Evolutionary conservation across 768 basidiomycete genomes (phyloP).

Genomic region (Tricholoma flavovirens): DNA sequence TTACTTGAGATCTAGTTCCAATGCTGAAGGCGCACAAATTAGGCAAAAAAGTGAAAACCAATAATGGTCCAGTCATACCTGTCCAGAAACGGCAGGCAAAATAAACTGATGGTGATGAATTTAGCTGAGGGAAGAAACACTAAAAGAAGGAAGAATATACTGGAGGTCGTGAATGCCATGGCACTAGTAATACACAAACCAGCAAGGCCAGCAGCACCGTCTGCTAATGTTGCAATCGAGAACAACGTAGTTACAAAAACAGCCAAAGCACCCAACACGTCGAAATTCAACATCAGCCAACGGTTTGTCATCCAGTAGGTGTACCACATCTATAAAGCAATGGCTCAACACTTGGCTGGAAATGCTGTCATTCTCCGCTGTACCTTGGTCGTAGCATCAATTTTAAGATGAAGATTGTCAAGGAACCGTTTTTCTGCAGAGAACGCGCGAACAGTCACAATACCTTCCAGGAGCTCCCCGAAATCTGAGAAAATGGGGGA

Average conservation of each 20-base stretch:
- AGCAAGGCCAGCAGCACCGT: constrained; percentile 57
- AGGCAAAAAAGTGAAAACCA: neutral
- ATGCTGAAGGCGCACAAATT: constrained; percentile 27
- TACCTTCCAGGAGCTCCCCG: constrained; percentile 76
- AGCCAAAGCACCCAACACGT: constrained; percentile 64
- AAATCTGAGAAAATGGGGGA: constrained; percentile 84
- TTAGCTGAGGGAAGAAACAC: too few relatives aligned
- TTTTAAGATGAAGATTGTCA: constrained; percentile 62
- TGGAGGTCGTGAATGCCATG: constrained; percentile 43
- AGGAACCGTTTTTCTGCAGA: constrained; percentile 75
- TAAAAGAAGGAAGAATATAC: constrained; percentile 13
- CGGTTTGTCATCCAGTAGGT: constrained; percentile 87
- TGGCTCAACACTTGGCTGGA: neutral
- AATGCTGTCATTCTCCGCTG: neutral
- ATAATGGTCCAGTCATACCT: constrained; percentile 14
- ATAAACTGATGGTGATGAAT: constrained; percentile 28
- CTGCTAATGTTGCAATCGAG: constrained; percentile 54
- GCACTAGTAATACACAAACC: constrained; percentile 73
- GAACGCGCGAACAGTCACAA: constrained; percentile 91
- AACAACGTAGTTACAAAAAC: constrained; percentile 75
- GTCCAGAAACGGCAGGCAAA: constrained; percentile 51
- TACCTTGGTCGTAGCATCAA: constrained; percentile 76
- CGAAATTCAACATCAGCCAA: constrained; percentile 82
- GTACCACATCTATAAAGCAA: constrained; percentile 62
- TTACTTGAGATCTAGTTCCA: constrained; percentile 73